Evolutionary conservation across 306 rosid genomes (phyloP), one percentile per base, ranked within the genome.

Genomic region (Pyrus communis): DNA sequence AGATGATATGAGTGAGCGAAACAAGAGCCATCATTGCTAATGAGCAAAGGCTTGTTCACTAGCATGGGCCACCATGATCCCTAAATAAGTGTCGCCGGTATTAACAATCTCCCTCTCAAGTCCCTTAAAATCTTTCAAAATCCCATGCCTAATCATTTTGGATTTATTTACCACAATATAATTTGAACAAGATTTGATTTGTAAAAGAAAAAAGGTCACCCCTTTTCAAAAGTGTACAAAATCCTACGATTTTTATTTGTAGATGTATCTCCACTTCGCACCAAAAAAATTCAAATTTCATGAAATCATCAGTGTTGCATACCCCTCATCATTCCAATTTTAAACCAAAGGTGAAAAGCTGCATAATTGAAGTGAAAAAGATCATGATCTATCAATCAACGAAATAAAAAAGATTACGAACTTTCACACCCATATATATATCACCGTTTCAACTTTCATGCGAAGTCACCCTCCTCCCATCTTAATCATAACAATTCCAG

Each of bases 381-480:
- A 85, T 83, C 86, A 88, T 91, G 87, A 91, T 89, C 86, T 79
- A 80, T 91, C 95, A 88, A 89, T 89, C 93, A 84, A 78, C 28
- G 78, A 82, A 80, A 85, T 83, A 69, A 71, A 82, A 88, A 86
- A 84, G 87, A 82, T 74, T 35, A 71, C 65, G 40, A 64, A 84
- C 91, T 86, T 89, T 88, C 66, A 67, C 10, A 40, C 10, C 9
- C 9, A 40, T 40, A 67, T 40, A 40, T 40, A 40, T 60, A 64
- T 70, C 78, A 11, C 82, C 27, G 74, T 65, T 75, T 82, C 78
- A 80, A 85, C 42, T 38, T 38, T 38, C 42, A 38, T 9, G 45
- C 45, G 2, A 82, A 81, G 66, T 78, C 82, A 75, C 64, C 78
- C 75, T 74, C 78, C 18, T 25, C 9, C 12, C 68, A 73, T 69